Percentiles rank a stretch among this genome's conserved stretches.
phyloP scores from a whole-genome alignment of 257 asterid genomes.

The Rubia yunnanensis region DNA sequence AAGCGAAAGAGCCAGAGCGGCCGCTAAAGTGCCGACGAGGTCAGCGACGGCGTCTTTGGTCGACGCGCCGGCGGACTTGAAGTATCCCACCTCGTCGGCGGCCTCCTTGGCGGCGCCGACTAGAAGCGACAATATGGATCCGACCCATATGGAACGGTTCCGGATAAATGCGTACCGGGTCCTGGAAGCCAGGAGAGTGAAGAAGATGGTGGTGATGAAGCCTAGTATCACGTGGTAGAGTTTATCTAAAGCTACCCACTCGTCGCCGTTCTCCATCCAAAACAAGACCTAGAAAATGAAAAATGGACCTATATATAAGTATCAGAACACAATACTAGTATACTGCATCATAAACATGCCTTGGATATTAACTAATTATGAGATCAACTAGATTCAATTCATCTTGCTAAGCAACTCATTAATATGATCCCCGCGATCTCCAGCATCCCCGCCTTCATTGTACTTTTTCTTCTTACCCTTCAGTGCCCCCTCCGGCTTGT shows the following conservation, averaged over 20 bases:
- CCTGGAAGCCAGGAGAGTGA: slow-evolving; percentile 36
- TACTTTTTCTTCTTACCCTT: slow-evolving; percentile 65
- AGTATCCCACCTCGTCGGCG: slow-evolving; percentile 73
- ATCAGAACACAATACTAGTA: neutral
- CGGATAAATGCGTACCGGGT: slow-evolving; percentile 52
- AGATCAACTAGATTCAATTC: slow-evolving; percentile 35
- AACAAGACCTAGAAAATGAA: neutral
- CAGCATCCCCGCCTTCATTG: slow-evolving; percentile 81
- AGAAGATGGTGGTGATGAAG: slow-evolving; percentile 45
- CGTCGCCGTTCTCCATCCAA: slow-evolving; percentile 63
- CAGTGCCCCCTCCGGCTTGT: slow-evolving; percentile 69
- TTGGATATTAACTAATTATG: too few relatives aligned
- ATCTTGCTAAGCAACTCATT: slow-evolving; percentile 68
- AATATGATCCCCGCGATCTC: slow-evolving; percentile 59
- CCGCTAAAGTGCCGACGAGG: slow-evolving; percentile 45
- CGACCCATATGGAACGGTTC: slow-evolving; percentile 57
- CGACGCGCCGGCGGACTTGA: slow-evolving; percentile 77
- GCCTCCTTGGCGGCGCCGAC: slow-evolving; percentile 76
- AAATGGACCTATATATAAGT: neutral
- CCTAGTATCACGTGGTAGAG: slow-evolving; percentile 60
- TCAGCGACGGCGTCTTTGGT: slow-evolving; percentile 63
- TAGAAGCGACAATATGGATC: slow-evolving; percentile 48
- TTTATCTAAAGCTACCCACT: slow-evolving; percentile 72
- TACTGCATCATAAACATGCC: too few relatives aligned
- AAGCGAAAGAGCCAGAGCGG: slow-evolving; percentile 35